Base-by-base conservation (phyloP, 306 rosid species). In the Coriaria nepalensis region DNA sequence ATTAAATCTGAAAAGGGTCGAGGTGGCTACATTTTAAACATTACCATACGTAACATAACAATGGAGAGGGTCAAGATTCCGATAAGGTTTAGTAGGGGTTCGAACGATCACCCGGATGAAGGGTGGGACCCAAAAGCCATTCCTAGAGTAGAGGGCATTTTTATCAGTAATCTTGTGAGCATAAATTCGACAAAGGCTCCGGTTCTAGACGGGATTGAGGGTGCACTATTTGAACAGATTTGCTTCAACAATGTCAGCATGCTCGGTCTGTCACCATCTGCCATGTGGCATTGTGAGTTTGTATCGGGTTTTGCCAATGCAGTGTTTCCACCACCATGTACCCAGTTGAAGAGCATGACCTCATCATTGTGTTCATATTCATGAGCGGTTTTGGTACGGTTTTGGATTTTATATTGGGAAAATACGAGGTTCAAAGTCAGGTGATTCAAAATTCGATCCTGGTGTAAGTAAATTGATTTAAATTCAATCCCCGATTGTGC, bases 61-160 rank as follows among this genome's bases (percentile, higher is more conserved):
- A 68, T 85, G 87, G 87, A 90, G 57, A 79, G 94, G 55, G 94
- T 90, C 45, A 85, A 85, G 79, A 63, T 73, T 35, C 87, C 95
- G 4, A 77, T 90, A 60, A 77, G 78, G 67, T 82, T 92, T 66
- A 85, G 95, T 49, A 73, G 83, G 60, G 98, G 98, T 20, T 68
- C 98, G 34, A 75, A 85, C 43, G 95, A 90, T 46, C 98, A 90
- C 60, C 98, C 95, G 0, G 94, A 85, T 50, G 72, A 84, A 47
- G 76, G 84, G 57, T 90, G 94, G 94, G 92, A 90, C 73, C 83
- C 94, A 13, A 77, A 79, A 70, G 92, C 98, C 38, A 57, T 85
- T 58, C 98, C 98, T 9, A 75, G 45, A 52, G 82, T 81, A 15
- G 67, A 71, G 49, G 76, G 80, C 29, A 72, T 90, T 49, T 69